Base-by-base conservation (phyloP, 2,329 filamentous ascomycete species). In the Grosmannia serpens region DNA sequence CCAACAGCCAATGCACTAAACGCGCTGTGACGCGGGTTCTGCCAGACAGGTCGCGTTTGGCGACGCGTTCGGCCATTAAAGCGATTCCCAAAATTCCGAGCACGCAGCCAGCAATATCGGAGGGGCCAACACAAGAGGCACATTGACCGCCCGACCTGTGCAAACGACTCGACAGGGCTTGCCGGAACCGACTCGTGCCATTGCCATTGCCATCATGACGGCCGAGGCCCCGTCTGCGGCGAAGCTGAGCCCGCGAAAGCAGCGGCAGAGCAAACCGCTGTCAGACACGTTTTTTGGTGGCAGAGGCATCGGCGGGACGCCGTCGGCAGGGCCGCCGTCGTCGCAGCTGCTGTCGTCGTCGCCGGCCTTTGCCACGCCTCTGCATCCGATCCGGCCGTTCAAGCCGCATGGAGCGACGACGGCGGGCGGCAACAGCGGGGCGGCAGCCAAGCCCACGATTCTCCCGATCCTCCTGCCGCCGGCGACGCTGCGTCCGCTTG, bases 381-480 rank as follows among this genome's bases (percentile, higher is more conserved):
- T 84, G 50, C 88, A 94, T 69, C 88, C 91, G 51, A 81, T 94
- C 56, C 82, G 80, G 65, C 82, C 86, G 20, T 85, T 85, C 68
- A 74, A 74, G 38, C 71, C 56, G 2, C 49, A n/a, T 7, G 56
- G 24, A 2, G 24, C 10, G 9, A 24, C 55, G 26, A 33, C 79
- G 90, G 91, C 5, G 91, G 96, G 59, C 79, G 94, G 44, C 84
- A 96, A 4, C 91, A 91, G 5, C 87, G 89, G 0, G 83, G 89
- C 59, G 10, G 79, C 84, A 15, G 78, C 78, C 27, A 66, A 65
- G 33, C 66, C 68, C 24, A 79, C 84, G 8, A 88, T 97, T 53
- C 78, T 99, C 1, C 91, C 94, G 4, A 94, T 99, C 59, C 79
- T 95, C 41, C 84, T 99, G 5, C 91, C 92, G 4, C 88, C 91